Conservation (phyloP, 352 stramenopile species). For the Phytopythium boreale region DNA sequence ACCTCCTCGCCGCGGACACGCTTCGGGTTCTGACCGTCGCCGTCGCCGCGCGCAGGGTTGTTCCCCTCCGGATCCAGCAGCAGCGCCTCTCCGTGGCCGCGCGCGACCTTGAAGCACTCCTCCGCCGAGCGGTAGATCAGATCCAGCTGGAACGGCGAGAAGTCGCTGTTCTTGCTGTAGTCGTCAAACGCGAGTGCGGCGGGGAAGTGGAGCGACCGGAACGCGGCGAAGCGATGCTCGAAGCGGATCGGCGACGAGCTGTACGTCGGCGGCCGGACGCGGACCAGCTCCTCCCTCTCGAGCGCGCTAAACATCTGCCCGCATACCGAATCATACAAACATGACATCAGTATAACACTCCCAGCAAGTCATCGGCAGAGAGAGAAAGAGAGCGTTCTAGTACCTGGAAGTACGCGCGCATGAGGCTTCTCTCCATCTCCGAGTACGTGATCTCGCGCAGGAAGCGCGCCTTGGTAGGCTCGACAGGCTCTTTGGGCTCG, state of each 20-base stretch:
- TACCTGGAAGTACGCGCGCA: conserved; percentile 80
- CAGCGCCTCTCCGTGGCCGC: conserved; percentile 46
- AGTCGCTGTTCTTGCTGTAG: conserved; percentile 76
- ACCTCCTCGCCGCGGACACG: conserved; percentile 45
- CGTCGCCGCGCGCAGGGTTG: conserved; percentile 12
- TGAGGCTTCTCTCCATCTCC: conserved; percentile 67
- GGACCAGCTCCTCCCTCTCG: conserved; percentile 67
- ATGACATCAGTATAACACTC: background rate
- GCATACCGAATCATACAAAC: background rate
- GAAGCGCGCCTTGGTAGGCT: conserved; percentile 59
- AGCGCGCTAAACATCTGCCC: conserved; percentile 52
- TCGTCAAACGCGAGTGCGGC: conserved; percentile 69
- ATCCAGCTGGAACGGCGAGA: conserved; percentile 62
- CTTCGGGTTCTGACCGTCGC: conserved; percentile 10
- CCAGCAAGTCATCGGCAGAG: background rate
- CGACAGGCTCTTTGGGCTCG: conserved; percentile 15
- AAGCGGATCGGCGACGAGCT: conserved; percentile 69
- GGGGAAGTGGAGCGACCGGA: conserved; percentile 72
- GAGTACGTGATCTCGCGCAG: conserved; percentile 75
- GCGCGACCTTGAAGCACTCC: conserved; percentile 80
- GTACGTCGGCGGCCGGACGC: conserved; percentile 43
- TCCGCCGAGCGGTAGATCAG: conserved; percentile 84
- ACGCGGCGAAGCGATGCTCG: conserved; percentile 72
- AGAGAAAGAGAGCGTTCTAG: no score
- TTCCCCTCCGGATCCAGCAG: conserved; percentile 33